Evolutionary conservation across 345 rosid genomes (phyloP).

Genomic region (Acer yangbiense): DNA sequence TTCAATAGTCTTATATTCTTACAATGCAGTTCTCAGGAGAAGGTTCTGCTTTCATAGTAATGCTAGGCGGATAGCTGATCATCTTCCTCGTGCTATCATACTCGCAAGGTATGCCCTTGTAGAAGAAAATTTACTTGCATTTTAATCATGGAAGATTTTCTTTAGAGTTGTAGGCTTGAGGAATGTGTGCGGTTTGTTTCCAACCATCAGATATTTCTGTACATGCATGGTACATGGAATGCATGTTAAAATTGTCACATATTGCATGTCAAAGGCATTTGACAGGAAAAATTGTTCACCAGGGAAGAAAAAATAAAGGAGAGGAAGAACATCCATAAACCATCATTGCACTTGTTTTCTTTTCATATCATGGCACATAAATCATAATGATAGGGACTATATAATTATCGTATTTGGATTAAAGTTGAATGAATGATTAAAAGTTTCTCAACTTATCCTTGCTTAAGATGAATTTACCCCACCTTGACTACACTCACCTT

Average conservation of each 20-base stretch:
- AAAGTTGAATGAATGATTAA: neutral
- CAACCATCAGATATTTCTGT: neutral
- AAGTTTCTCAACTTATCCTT: conserved; percentile 12
- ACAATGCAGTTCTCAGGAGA: neutral
- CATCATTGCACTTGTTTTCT: conserved; percentile 11
- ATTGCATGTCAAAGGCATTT: neutral
- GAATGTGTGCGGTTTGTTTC: neutral
- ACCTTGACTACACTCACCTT: neutral
- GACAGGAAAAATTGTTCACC: neutral
- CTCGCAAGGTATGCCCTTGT: conserved; percentile 4
- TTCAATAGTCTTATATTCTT: neutral
- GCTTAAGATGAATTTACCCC: neutral
- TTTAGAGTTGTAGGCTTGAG: neutral
- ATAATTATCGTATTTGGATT: neutral
- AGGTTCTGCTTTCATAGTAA: neutral
- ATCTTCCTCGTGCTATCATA: neutral
- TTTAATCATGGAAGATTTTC: neutral
- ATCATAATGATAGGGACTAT: conserved; percentile 6
- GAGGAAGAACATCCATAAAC: neutral
- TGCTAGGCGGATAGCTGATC: neutral
- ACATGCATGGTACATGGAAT: neutral
- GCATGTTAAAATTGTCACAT: conserved; percentile 4
- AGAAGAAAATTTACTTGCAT: neutral
- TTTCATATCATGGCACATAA: neutral
- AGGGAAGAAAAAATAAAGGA: neutral